Base-by-base conservation (phyloP, 768 basidiomycete genomes). In the Lentinula boryana region DNA sequence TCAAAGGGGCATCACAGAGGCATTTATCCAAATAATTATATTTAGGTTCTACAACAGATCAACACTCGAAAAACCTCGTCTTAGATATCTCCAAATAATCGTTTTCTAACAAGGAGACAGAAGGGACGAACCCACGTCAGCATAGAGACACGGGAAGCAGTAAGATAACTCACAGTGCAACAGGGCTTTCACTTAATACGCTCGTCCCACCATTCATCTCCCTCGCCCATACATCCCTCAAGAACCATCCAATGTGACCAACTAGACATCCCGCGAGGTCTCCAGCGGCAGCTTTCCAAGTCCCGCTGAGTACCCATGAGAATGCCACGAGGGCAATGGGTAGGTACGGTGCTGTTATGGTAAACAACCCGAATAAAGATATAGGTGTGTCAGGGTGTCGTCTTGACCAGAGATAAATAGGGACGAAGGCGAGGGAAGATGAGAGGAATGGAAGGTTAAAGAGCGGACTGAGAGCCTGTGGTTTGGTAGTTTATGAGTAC, bases 341-440 rank as follows among this genome's bases (percentile, higher is more conserved):
- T 5, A 99, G 86, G 72, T 99, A 98, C 0, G 96, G 93, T 0
- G 96, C 96, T 0, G 93, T 89, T 68, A 99, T 95, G 3, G 93
- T 98, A 68, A 98, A 80, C 31, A 98, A 78, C 8, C 96, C 96
- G 67, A 99, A 97, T 15, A 99, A 84, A 2, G 93, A 95, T 61
- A 99, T 94, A n/a, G 93, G 93, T 3, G 94, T 93, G 4, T 89
- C 86, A 3, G 96, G 95, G 70, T 99, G 96, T 21, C 95, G 82
- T 57, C 96, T 80, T 16, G 95, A 94, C 97, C 97, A 99, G 62
- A 98, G 80, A 72, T 99, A 99, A 43, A 98, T 97, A 3, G 96
- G 90, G 2, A 96, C 92, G 68, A 96, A 97, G 0, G 95, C 94
- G 33, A 96, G 83, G 0, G 94, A 87, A 0, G 93, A 91, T 4